A percentile compares a stretch with the other conserved stretches of the same genome.
Conservation (phyloP, 2,329 filamentous ascomycete genomes). For the Xylaria sp. region DNA sequence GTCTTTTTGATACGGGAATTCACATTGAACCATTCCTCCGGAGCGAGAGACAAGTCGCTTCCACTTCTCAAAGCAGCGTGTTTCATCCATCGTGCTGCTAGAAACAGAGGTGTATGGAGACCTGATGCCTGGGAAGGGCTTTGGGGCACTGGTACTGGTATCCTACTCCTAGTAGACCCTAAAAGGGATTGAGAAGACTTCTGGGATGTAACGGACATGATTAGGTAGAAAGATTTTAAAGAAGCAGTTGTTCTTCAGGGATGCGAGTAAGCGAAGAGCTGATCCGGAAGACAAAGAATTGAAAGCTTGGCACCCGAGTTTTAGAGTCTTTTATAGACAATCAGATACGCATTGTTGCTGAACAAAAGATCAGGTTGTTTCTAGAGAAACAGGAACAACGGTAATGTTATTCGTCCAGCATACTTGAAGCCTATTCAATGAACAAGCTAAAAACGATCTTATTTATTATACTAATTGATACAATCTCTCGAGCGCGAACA, state of each 20-base stretch:
- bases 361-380: neutral
- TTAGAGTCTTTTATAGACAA: neutral
- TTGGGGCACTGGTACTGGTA: neutral
- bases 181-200: neutral
- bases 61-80: constrained; percentile 2
- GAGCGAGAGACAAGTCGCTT: neutral
- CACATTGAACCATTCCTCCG: constrained; percentile 36
- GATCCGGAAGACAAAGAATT: neutral
- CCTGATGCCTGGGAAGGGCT: neutral
- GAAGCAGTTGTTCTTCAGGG: neutral
- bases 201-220: neutral
- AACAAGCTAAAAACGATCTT: neutral
- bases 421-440: neutral
- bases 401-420: too few species aligned
- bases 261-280: neutral
- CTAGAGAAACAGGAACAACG: neutral
- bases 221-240: neutral
- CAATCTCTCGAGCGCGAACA: neutral
- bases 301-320: neutral
- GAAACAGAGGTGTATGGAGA: neutral
- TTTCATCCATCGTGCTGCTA: neutral
- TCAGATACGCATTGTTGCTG: neutral
- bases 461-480: neutral
- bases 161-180: neutral
- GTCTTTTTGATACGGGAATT: constrained; percentile 40